Evolutionary conservation across 1,284 basidiomycete species (phyloP), one percentile per base, ranked within the genome.

Genomic region (Ganoderma meredithae): DNA sequence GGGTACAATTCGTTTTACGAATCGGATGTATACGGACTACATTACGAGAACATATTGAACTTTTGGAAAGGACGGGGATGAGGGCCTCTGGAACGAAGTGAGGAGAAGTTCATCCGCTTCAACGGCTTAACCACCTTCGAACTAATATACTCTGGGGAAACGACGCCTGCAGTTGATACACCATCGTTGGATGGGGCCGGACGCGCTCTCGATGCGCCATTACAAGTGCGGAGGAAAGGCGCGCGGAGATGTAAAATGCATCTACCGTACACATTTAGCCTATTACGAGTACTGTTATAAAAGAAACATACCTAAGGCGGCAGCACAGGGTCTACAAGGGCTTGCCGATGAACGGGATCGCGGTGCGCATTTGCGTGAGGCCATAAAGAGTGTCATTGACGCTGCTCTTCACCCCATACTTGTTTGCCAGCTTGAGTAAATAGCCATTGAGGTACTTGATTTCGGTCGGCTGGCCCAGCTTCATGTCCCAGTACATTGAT

Each of bases 381-480:
- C 90, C 83, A 25, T 85, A 78, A 59, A 98, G 79, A 59, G 86
- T 83, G 25, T 86, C 80, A 72, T 69, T 75, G 53, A 69, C 65
- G 90, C 90, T 90, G 74, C 91, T 92, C 10, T 81, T 79, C 43
- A 97, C 83, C 4, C 83, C 81, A 73, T 93, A 87, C 53, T 83
- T 81, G 59, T 81, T 74, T 9, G 93, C 97, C 7, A 97, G 81
- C 12, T 82, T 81, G 31, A 90, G 76, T 60, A 99, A 79, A 78
- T 97, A 95, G 8, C 97, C 97, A 74, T 96, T 97, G 77, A 99
- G 86, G 75, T 85, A 96, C 31, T 93, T 88, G 47, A 97, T 86
- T 81, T 97, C 95, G 0, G 95, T 95, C 31, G 76, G 67, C 65
- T 81, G 82, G 43, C 89, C 89, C 60, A 80, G 79, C 69, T 84